Percentiles rank a stretch among this genome's conserved stretches.
Conservation (phyloP, 1,139 yeast genomes). For the Candida glucosophila region DNA sequence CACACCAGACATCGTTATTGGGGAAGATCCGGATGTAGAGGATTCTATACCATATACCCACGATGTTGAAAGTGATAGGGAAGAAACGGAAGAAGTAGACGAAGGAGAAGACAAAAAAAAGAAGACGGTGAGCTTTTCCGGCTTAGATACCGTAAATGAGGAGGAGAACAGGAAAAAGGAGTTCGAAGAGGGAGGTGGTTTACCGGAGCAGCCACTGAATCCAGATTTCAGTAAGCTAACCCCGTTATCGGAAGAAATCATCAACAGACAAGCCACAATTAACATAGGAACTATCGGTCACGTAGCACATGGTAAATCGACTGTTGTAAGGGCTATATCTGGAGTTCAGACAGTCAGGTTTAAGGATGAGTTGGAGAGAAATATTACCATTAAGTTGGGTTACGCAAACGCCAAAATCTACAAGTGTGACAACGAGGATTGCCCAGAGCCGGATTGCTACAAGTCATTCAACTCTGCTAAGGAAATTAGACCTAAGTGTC, state of each 20-base stretch:
- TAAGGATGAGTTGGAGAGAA: slow-evolving; percentile 97
- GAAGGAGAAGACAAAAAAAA: slow-evolving; percentile 37
- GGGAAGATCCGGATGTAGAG: slow-evolving; percentile 49
- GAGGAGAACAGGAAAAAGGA: slow-evolving; percentile 66
- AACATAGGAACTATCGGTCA: slow-evolving; percentile 99
- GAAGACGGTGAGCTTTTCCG: slow-evolving; percentile 82
- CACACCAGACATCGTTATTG: slow-evolving; percentile 78
- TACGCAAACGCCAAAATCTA: slow-evolving; percentile 98
- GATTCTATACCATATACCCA: slow-evolving; percentile 35
- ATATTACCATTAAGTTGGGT: slow-evolving; percentile 95
- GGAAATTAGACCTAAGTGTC: slow-evolving; percentile 90
- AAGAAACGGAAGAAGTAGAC: slow-evolving; percentile 38
- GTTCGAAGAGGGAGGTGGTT: slow-evolving; percentile 96
- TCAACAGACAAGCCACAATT: slow-evolving; percentile 97
- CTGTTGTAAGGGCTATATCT: slow-evolving; percentile 97
- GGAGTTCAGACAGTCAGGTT: slow-evolving; percentile 99
- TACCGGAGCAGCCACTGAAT: slow-evolving; percentile 90
- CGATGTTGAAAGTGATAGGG: slow-evolving; percentile 42
- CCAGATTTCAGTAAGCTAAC: slow-evolving; percentile 75
- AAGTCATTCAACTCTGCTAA: slow-evolving; percentile 90
- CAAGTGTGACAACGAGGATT: slow-evolving; percentile 76
- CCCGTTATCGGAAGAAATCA: slow-evolving; percentile 89
- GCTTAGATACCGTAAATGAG: slow-evolving; percentile 52
- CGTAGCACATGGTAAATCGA: slow-evolving; percentile 98
- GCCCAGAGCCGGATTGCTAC: slow-evolving; percentile 95